Evolutionary conservation across 371 early-diverging fungal species (phyloP).

Genomic region (Mortierella sp.): DNA sequence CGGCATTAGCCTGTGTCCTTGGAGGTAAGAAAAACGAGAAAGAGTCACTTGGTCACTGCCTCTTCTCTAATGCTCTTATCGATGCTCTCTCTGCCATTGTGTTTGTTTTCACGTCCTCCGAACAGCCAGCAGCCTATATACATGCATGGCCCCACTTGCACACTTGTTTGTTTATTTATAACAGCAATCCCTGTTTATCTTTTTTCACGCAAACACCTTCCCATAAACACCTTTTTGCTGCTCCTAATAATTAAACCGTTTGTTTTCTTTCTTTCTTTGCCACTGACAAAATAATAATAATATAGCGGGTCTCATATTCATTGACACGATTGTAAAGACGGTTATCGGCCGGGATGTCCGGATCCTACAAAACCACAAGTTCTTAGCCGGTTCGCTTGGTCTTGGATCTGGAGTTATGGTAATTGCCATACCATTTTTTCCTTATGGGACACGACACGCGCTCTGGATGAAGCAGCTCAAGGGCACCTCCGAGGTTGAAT

Average conservation of each 20-base stretch:
- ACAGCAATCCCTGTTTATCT: not conserved
- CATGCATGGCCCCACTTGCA: not conserved
- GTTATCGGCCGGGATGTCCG: conserved; percentile 42
- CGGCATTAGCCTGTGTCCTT: conserved; percentile 54
- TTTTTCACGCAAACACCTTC: not conserved
- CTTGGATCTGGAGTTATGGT: conserved; percentile 57
- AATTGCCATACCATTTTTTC: not conserved
- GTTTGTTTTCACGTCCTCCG: not conserved
- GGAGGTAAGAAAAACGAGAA: conserved; percentile 25
- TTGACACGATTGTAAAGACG: conserved; percentile 42
- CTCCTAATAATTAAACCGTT: not conserved
- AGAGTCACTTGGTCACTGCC: not conserved
- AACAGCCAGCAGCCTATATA: not conserved
- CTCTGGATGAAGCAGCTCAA: not conserved
- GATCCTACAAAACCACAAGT: conserved; percentile 55
- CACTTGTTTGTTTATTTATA: conserved; percentile 1
- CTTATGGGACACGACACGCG: not conserved
- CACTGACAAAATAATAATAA: not conserved
- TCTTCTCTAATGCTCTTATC: not conserved
- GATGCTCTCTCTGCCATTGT: not conserved
- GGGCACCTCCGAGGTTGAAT: not conserved
- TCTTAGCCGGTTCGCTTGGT: conserved; percentile 52
- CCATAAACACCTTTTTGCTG: no score
- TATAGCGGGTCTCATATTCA: conserved; percentile 52
- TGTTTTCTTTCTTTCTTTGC: not conserved